A percentile compares a stretch with the other conserved stretches of the same genome.
Conservation (phyloP, 805 yeast genomes). For the Ogataea chonburiensis region DNA sequence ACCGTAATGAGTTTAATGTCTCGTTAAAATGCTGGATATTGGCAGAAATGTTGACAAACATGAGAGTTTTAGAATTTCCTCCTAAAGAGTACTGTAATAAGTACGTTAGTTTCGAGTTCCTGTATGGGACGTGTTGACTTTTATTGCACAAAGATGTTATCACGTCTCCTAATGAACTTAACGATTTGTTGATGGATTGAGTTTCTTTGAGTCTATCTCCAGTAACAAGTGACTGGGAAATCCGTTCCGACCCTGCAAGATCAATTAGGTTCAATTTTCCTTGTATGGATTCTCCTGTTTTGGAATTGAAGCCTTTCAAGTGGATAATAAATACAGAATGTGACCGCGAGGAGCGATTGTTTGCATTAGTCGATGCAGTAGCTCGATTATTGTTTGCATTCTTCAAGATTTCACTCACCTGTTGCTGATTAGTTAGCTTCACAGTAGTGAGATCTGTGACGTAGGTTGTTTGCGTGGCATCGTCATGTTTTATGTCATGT, state of each 20-base stretch:
- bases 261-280: conserved; percentile 83
- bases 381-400: conserved; percentile 62
- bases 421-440: conserved; percentile 40
- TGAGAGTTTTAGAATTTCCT: conserved; percentile 84
- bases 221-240: conserved; percentile 67
- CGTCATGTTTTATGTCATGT: conserved; percentile 74
- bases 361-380: conserved; percentile 79
- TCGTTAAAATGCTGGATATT: conserved; percentile 61
- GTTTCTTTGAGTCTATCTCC: conserved; percentile 87
- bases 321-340: conserved; percentile 76
- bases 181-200: conserved; percentile 81
- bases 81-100: conserved; percentile 78
- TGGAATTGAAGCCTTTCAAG: conserved; percentile 51
- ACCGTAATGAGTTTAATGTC: conserved; percentile 79
- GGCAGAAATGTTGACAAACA: conserved; percentile 90
- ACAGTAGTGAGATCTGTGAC: conserved; percentile 59
- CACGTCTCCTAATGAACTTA: conserved; percentile 88
- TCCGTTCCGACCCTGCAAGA: conserved; percentile 91
- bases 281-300: conserved; percentile 45
- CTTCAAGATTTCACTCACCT: conserved; percentile 49
- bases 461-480: conserved; percentile 48
- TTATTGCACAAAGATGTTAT: conserved; percentile 42
- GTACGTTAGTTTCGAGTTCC: conserved; percentile 77
- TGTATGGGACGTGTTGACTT: conserved; percentile 57
- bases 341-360: conserved; percentile 86